Conservation (phyloP, 768 basidiomycete species). For the Boletus speciosus region DNA sequence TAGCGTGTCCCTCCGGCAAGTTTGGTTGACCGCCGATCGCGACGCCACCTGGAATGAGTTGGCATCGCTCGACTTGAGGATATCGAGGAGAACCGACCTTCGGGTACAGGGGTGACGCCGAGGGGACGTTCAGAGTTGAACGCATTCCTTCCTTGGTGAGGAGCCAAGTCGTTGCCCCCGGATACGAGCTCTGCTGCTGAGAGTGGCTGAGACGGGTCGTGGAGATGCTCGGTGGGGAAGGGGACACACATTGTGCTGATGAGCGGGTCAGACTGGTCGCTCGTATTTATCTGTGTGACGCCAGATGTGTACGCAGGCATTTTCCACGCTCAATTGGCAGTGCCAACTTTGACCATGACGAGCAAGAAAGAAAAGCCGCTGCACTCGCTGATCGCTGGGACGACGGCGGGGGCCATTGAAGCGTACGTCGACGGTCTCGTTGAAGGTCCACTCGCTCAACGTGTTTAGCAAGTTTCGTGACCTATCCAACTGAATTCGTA, state of each 20-base stretch:
- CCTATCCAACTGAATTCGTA: slow-evolving; percentile 88
- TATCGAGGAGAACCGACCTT: slow-evolving; percentile 22
- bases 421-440: slow-evolving; percentile 52
- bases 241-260: slow-evolving; percentile 23
- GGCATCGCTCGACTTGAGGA: background rate
- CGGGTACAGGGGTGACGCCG: slow-evolving; percentile 34
- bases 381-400: slow-evolving; percentile 86
- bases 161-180: background rate
- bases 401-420: slow-evolving; percentile 90
- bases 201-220: slow-evolving; percentile 47
- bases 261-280: background rate
- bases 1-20: slow-evolving; percentile 37
- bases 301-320: background rate
- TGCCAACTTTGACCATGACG: slow-evolving; percentile 31
- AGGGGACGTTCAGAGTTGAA: slow-evolving; percentile 35
- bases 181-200: slow-evolving; percentile 21
- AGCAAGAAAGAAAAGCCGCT: slow-evolving; percentile 75
- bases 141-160: slow-evolving; percentile 20
- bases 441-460: slow-evolving; percentile 23
- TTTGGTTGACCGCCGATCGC: slow-evolving; percentile 22
- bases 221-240: slow-evolving; percentile 37
- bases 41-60: slow-evolving; percentile 22
- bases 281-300: slow-evolving; percentile 20
- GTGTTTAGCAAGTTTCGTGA: slow-evolving; percentile 61
- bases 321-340: background rate